Percentiles rank a stretch among this genome's conserved stretches.
Conservation (phyloP, 306 rosid genomes). For the Lathyrus sativus region DNA sequence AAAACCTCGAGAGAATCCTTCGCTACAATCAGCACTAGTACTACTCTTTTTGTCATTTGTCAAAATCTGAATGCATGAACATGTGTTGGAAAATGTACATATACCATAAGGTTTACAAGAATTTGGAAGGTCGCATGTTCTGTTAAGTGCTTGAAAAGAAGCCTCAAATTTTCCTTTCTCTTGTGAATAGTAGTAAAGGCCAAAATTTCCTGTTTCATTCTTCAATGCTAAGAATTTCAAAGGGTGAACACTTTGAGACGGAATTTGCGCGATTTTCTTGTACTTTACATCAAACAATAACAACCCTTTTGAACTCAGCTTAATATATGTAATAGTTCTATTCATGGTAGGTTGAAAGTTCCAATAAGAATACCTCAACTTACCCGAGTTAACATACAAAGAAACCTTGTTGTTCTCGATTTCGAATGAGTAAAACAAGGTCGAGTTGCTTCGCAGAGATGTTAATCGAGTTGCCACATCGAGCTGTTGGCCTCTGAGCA, state of each 20-base stretch:
- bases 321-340: conserved; percentile 62
- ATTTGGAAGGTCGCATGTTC: conserved; percentile 84
- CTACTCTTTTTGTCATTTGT: conserved; percentile 34
- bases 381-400: conserved; percentile 59
- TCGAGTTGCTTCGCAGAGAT: conserved; percentile 57
- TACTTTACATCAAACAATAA: conserved; percentile 49
- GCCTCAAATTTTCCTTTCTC: conserved; percentile 62
- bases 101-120: conserved; percentile 77
- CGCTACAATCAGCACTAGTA: conserved; percentile 44
- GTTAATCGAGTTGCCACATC: conserved; percentile 76
- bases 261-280: conserved; percentile 83
- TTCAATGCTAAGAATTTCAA: conserved; percentile 71
- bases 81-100: conserved; percentile 74
- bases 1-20: conserved; percentile 39
- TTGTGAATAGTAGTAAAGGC: conserved; percentile 68
- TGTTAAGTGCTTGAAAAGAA: conserved; percentile 76
- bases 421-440: conserved; percentile 66
- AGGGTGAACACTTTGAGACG: conserved; percentile 44
- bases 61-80: conserved; percentile 61
- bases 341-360: conserved; percentile 72
- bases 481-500: conserved; percentile 82
- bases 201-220: conserved; percentile 76
- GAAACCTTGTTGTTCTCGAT: conserved; percentile 62
- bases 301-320: conserved; percentile 63
- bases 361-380: conserved; percentile 82